phyloP scores from a whole-genome alignment of 73 alveolate species.

The Symbiodinium natans region DNA sequence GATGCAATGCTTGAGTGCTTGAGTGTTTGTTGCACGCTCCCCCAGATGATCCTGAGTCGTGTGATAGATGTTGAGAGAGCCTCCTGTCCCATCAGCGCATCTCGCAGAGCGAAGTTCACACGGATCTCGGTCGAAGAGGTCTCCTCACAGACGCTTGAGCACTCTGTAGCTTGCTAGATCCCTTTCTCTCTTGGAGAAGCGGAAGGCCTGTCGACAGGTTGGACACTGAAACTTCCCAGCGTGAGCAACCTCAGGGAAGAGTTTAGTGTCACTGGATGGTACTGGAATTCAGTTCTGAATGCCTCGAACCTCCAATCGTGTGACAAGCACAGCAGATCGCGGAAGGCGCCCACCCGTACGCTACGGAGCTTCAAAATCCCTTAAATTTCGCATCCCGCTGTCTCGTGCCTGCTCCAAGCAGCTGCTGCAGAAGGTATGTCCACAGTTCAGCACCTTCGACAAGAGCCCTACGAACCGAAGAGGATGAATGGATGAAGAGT shows the following conservation, averaged over 20 bases:
- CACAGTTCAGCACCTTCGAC: not conserved
- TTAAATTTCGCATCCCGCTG: too few species aligned
- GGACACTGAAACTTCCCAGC: not conserved
- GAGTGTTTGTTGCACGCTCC: not conserved
- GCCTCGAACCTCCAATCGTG: too few species aligned
- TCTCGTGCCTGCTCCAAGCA: not conserved
- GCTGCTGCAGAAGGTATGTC: constrained; percentile 20
- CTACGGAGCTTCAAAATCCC: too few species aligned
- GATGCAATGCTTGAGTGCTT: too few species aligned
- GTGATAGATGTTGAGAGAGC: not conserved
- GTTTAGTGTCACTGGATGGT: too few species aligned
- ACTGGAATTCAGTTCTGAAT: too few species aligned
- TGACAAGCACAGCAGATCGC: too few species aligned
- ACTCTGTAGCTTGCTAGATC: too few species aligned
- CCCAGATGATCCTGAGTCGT: not conserved
- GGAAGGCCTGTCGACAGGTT: not conserved
- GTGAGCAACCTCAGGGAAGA: not conserved
- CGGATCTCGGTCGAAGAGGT: not conserved
- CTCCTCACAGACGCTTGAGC: not conserved
- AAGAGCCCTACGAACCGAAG: not conserved
- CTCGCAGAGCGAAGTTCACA: not conserved
- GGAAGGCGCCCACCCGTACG: too few species aligned
- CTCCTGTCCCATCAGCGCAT: not conserved
- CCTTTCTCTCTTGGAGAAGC: not conserved
- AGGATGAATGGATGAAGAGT: too few species aligned